Evolutionary conservation across 495 filamentous ascomycete species (phyloP).

Genomic region (Penicillium herquei): DNA sequence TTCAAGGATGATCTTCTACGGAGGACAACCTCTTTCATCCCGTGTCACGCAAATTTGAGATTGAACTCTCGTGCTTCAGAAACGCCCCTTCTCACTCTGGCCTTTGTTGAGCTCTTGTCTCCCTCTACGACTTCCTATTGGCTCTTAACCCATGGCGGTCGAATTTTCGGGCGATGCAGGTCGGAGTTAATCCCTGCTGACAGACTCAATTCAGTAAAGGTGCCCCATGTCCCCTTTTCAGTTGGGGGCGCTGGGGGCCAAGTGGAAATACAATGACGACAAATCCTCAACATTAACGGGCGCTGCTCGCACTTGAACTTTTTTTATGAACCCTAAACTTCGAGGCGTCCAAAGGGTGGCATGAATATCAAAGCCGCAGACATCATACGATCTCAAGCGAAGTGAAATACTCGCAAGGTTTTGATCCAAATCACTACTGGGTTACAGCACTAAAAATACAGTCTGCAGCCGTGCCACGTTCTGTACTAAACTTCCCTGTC

Average conservation of each 20-base stretch:
- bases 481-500: background rate
- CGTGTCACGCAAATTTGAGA: no score
- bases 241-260: background rate
- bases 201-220: background rate
- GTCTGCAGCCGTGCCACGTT: background rate
- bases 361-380: background rate
- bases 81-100: no score
- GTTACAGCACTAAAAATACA: background rate
- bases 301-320: no score
- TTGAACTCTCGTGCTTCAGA: no score
- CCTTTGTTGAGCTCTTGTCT: no score
- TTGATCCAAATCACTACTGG: background rate
- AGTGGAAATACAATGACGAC: background rate
- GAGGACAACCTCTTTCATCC: no score
- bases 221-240: background rate
- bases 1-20: no score
- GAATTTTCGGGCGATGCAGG: background rate
- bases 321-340: no score
- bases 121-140: slow-evolving; percentile 1
- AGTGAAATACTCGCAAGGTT: no score
- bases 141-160: slow-evolving; percentile 2
- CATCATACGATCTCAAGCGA: no score
- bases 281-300: background rate
- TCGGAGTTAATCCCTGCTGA: background rate
- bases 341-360: no score